Evolutionary conservation across 2,329 filamentous ascomycete genomes (phyloP).

Genomic region (Trichoderma oligosporum): DNA sequence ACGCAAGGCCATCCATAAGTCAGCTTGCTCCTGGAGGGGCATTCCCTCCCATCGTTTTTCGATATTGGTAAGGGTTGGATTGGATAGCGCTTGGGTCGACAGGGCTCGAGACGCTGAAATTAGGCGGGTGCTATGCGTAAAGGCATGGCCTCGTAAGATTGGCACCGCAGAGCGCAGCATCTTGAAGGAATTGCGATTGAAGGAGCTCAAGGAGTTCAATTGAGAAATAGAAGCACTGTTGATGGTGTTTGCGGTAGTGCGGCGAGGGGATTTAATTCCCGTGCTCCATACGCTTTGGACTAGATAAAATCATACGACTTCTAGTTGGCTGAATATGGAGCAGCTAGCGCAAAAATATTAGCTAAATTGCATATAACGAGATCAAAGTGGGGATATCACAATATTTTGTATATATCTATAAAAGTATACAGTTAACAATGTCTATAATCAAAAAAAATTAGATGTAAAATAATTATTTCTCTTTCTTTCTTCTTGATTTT

Average conservation of each 20-base stretch:
- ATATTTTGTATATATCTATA: too few species aligned
- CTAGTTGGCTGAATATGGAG: constrained; percentile 12
- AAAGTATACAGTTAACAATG: too few species aligned
- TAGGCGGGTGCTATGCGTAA: constrained; percentile 42
- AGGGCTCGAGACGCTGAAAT: constrained; percentile 51
- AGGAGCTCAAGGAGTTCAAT: constrained; percentile 31
- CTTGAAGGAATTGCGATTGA: constrained; percentile 28
- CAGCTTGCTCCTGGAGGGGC: constrained; percentile 98
- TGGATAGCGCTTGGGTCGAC: constrained; percentile 89
- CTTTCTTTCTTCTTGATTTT: too few species aligned
- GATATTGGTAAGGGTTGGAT: constrained; percentile 95
- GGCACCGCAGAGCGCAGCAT: constrained; percentile 56
- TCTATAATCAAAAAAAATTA: background rate
- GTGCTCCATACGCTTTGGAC: constrained; percentile 8
- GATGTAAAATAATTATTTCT: too few species aligned
- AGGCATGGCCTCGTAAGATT: constrained; percentile 50
- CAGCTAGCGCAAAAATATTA: constrained; percentile 10
- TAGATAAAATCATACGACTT: constrained; percentile 16
- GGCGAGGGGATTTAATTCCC: constrained; percentile 24
- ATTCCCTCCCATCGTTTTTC: constrained; percentile 99
- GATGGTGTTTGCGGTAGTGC: constrained; percentile 24
- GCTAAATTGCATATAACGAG: background rate
- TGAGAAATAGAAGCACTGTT: constrained; percentile 28
- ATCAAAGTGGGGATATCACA: background rate
- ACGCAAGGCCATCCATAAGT: constrained; percentile 96